Evolutionary conservation across 2,329 filamentous ascomycete genomes (phyloP).

Genomic region (Whalleya microplaca): DNA sequence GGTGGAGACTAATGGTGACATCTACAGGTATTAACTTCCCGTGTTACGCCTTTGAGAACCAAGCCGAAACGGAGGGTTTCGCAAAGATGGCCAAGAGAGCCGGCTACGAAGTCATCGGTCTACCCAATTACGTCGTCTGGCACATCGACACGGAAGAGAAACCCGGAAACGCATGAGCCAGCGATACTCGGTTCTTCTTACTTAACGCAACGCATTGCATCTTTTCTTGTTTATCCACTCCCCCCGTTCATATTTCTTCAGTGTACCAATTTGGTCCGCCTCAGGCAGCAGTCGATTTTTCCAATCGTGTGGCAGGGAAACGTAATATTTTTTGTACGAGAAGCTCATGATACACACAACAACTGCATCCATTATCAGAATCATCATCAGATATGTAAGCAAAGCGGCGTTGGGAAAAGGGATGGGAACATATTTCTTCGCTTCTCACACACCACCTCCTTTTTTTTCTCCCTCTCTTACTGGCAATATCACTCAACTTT

Average conservation of each 20-base stretch:
- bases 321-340: slow-evolving; percentile 39
- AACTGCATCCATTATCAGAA: slow-evolving; percentile 28
- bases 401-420: slow-evolving; percentile 35
- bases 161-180: slow-evolving; percentile 68
- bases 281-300: slow-evolving; percentile 28
- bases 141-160: slow-evolving; percentile 98
- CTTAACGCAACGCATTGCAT: slow-evolving; percentile 21
- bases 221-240: slow-evolving; percentile 27
- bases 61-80: slow-evolving; percentile 98
- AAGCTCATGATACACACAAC: slow-evolving; percentile 32
- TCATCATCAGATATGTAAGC: slow-evolving; percentile 28
- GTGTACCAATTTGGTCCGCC: slow-evolving; percentile 30
- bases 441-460: slow-evolving; percentile 21
- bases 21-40: slow-evolving; percentile 91
- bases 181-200: slow-evolving; percentile 4
- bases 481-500: slow-evolving; percentile 21
- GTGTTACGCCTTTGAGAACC: slow-evolving; percentile 95
- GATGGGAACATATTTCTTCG: slow-evolving; percentile 23
- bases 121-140: slow-evolving; percentile 99
- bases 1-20: slow-evolving; percentile 10
- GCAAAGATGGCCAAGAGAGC: slow-evolving; percentile 98
- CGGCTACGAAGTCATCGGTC: slow-evolving; percentile 86
- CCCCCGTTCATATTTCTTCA: slow-evolving; percentile 30
- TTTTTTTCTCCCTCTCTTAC: slow-evolving; percentile 21
- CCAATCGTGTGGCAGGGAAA: slow-evolving; percentile 31